A percentile compares a stretch with the other conserved stretches of the same genome.
phyloP scores from a whole-genome alignment of 2,329 filamentous ascomycete species.

The Ophiostoma populinum region DNA sequence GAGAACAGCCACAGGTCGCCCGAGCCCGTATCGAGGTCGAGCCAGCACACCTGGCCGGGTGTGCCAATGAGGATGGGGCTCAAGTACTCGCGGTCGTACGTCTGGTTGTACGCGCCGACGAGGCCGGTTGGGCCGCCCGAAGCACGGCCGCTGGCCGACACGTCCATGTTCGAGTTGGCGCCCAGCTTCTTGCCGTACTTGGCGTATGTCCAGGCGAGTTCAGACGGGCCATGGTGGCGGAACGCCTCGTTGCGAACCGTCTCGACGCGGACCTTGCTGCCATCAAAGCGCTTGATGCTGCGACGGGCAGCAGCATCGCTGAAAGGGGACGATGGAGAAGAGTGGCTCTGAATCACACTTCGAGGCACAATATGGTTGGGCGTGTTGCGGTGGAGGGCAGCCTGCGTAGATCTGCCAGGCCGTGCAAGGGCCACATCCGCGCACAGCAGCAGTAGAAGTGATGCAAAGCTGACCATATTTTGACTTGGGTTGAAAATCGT shows the following conservation, averaged over 20 bases:
- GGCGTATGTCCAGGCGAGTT: constrained; percentile 18
- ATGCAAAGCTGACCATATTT: not conserved
- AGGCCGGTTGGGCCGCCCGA: too few relatives aligned
- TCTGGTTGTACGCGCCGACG: constrained; percentile 16
- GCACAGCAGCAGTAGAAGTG: constrained; percentile 1
- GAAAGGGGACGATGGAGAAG: not conserved
- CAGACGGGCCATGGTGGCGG: constrained; percentile 17
- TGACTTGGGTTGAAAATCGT: not conserved
- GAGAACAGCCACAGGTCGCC: constrained; percentile 41
- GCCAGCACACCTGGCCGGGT: constrained; percentile 35
- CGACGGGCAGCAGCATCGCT: not conserved
- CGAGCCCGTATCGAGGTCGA: constrained; percentile 56
- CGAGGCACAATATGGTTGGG: not conserved
- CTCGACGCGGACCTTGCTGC: constrained; percentile 14
- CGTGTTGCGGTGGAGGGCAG: not conserved
- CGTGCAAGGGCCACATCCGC: not conserved
- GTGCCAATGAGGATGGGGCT: constrained; percentile 45
- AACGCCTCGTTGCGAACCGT: constrained; percentile 21
- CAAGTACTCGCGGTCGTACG: constrained; percentile 37
- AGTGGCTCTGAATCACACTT: not conserved
- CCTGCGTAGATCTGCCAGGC: not conserved
- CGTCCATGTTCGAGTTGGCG: constrained; percentile 2
- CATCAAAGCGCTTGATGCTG: not conserved
- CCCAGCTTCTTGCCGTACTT: constrained; percentile 22
- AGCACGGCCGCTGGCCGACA: too few relatives aligned